Conservation (phyloP, 345 rosid species). For the Dimocarpus longan region DNA sequence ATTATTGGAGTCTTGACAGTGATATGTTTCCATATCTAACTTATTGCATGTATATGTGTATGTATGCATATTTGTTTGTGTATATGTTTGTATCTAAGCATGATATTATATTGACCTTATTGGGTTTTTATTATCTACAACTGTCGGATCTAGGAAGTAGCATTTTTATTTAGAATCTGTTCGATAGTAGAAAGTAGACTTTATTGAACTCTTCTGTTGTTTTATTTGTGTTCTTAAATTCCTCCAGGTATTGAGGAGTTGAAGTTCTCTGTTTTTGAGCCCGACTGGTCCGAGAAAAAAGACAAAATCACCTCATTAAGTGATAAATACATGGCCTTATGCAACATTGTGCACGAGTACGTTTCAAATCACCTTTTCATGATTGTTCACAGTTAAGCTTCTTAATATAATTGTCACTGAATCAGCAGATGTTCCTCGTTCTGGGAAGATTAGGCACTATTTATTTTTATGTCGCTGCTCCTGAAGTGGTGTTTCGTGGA, state of each 20-base stretch:
- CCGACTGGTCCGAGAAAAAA: slow-evolving; percentile 70
- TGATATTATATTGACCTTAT: neutral
- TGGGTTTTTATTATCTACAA: neutral
- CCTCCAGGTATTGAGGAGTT: slow-evolving; percentile 76
- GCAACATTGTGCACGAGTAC: slow-evolving; percentile 58
- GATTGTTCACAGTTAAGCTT: neutral
- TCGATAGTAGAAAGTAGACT: neutral
- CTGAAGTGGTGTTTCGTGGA: neutral
- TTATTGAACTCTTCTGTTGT: slow-evolving; percentile 9
- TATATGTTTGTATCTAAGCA: neutral
- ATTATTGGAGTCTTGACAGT: neutral
- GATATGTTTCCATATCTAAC: neutral
- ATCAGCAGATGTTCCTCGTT: neutral
- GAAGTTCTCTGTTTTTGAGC: slow-evolving; percentile 63
- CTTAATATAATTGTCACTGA: neutral
- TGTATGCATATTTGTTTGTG: neutral
- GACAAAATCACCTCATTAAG: slow-evolving; percentile 63
- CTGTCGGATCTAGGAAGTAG: neutral
- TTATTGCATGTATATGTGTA: neutral
- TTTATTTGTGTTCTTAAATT: slow-evolving; percentile 19
- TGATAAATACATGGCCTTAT: slow-evolving; percentile 60
- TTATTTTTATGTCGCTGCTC: neutral
- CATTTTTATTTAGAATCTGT: neutral
- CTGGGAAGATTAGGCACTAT: neutral
- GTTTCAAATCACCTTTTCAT: slow-evolving; percentile 31